These are phyloP conservation scores for Graphilbum sp. DNA, from an alignment of 2,329 filamentous ascomycete genomes.

Conservation along the genomic window DNA sequence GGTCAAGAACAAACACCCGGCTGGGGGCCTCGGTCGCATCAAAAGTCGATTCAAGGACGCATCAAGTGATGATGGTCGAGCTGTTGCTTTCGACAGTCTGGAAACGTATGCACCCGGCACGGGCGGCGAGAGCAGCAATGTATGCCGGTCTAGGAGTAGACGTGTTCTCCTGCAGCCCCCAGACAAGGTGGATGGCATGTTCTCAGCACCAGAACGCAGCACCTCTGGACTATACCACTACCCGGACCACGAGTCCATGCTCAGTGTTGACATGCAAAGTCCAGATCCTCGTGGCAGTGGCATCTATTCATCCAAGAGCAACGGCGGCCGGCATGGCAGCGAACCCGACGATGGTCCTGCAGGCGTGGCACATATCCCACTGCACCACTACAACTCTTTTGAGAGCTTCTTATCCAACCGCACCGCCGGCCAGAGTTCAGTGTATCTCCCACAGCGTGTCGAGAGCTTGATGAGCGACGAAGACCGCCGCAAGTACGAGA, in stretches of 20 bases:
- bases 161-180: conserved; percentile 48
- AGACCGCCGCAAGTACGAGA: conserved; percentile 56
- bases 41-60: too few species aligned
- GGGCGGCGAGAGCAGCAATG: conserved; percentile 7
- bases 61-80: too few species aligned
- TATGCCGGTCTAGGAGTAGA: conserved; percentile 31
- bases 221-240: conserved; percentile 55
- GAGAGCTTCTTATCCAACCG: conserved; percentile 47
- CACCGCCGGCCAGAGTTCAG: conserved; percentile 35
- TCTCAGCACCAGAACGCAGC: conserved; percentile 53
- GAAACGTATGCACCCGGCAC: conserved; percentile 14
- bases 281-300: background rate
- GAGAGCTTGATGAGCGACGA: conserved; percentile 68
- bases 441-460: conserved; percentile 51
- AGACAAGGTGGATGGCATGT: conserved; percentile 59
- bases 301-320: background rate
- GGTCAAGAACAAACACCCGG: too few species aligned
- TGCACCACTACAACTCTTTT: conserved; percentile 45
- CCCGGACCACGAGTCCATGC: conserved; percentile 49
- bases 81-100: too few species aligned
- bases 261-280: conserved; percentile 29
- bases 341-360: background rate
- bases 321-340: too few species aligned
- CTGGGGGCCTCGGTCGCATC: too few species aligned
- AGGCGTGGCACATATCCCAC: conserved; percentile 19